Conservation (phyloP, 2,329 filamentous ascomycete species). For the Periconia digitata region DNA sequence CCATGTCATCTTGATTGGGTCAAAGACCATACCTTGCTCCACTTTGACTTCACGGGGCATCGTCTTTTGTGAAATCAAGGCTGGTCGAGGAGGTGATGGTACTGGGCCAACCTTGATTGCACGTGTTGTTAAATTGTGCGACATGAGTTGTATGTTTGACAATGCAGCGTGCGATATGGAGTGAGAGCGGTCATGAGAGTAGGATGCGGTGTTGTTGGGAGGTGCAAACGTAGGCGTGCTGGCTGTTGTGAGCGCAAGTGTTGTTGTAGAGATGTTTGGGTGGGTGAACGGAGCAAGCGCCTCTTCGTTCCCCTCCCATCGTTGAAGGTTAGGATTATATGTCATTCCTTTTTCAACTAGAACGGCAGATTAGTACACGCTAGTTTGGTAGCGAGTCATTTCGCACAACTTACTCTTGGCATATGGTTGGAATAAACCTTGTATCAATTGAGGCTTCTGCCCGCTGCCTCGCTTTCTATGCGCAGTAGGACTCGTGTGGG, state of each 20-base stretch:
- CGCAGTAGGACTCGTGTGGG: conserved; percentile 53
- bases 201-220: conserved; percentile 27
- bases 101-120: conserved; percentile 33
- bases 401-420: conserved; percentile 68
- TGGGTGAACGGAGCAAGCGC: conserved; percentile 72
- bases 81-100: conserved; percentile 60
- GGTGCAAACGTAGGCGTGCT: conserved; percentile 45
- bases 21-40: conserved; percentile 97
- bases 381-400: conserved; percentile 4
- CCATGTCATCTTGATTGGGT: conserved; percentile 97
- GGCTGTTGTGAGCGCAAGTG: conserved; percentile 42
- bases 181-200: conserved; percentile 39
- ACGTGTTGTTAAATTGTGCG: conserved; percentile 45
- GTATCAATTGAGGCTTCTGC: conserved; percentile 85
- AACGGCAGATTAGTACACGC: conserved; percentile 15
- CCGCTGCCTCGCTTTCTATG: conserved; percentile 53
- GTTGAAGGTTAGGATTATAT: conserved; percentile 83
- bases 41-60: conserved; percentile 82
- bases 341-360: conserved; percentile 90
- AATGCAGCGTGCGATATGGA: conserved; percentile 47
- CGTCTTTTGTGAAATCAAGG: conserved; percentile 89
- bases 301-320: conserved; percentile 97
- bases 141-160: conserved; percentile 33
- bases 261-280: conserved; percentile 51
- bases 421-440: conserved; percentile 76